phyloP scores from a whole-genome alignment of 202 grass and related monocot species.

The Eragrostis tef region DNA sequence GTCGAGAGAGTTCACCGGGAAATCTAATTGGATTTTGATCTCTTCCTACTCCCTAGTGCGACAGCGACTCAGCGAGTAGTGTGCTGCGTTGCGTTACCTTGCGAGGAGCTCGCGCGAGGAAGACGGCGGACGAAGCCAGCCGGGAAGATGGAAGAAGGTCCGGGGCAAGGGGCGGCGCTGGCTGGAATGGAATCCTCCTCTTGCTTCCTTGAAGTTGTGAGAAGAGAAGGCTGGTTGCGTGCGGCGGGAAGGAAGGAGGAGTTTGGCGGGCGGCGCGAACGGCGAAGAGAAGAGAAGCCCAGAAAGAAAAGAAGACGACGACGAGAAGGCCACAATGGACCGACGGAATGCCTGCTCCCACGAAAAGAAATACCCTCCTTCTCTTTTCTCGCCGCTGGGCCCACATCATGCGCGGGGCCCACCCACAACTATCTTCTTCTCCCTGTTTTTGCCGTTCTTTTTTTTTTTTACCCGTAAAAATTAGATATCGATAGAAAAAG shows the following conservation, averaged over 20 bases:
- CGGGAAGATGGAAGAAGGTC: neutral
- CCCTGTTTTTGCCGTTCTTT: neutral
- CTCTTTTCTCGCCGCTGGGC: neutral
- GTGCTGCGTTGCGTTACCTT: neutral
- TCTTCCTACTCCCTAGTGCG: neutral
- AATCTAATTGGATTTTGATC: neutral
- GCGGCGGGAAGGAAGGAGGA: neutral
- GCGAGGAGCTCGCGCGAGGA: neutral
- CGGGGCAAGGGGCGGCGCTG: too few species aligned
- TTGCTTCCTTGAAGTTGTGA: too few species aligned
- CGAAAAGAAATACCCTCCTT: neutral
- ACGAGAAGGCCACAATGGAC: too few species aligned
- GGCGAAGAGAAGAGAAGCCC: neutral
- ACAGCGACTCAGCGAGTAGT: too few species aligned
- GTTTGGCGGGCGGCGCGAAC: neutral
- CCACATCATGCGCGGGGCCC: neutral
- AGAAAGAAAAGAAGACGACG: neutral
- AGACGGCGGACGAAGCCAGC: too few species aligned
- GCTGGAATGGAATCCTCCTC: too few species aligned
- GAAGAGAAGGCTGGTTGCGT: too few species aligned
- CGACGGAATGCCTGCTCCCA: neutral
- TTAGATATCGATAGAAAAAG: neutral
- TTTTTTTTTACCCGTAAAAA: neutral
- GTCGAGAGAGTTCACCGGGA: neutral
- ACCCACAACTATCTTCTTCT: neutral